These are phyloP conservation scores for Pleurotus pulmonarius DNA, from an alignment of 768 basidiomycete genomes.

Conservation along the genomic window DNA sequence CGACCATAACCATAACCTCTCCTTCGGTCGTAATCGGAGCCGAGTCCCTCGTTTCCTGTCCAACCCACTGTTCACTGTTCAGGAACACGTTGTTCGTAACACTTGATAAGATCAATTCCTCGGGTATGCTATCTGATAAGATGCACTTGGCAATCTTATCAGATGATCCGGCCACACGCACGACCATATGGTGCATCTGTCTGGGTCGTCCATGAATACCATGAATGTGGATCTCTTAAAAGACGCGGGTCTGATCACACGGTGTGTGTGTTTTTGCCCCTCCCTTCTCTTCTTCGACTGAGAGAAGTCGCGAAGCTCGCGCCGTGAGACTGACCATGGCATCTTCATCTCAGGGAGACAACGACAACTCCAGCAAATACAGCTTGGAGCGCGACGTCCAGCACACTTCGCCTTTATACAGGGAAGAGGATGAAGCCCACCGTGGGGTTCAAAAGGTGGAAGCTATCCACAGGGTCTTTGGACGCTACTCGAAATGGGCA, in stretches of 20 bases:
- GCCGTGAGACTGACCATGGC: background rate
- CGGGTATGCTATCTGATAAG: constrained; percentile 1
- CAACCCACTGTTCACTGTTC: too few relatives aligned
- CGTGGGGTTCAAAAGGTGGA: constrained; percentile 45
- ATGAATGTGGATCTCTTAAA: background rate
- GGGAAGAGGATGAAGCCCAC: constrained; percentile 22
- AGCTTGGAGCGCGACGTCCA: background rate
- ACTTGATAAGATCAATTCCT: background rate
- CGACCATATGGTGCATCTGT: background rate
- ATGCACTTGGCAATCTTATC: constrained; percentile 6
- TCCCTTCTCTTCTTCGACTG: too few relatives aligned
- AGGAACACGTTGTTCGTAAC: too few relatives aligned
- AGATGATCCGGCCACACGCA: background rate
- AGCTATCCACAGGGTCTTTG: constrained; percentile 47
- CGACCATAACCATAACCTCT: too few relatives aligned
- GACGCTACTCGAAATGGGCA: constrained; percentile 53
- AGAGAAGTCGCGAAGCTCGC: too few relatives aligned
- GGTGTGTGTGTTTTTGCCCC: background rate
- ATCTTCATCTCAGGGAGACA: background rate
- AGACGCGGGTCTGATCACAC: background rate
- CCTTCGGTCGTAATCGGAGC: too few relatives aligned
- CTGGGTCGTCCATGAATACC: background rate
- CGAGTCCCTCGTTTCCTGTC: too few relatives aligned
- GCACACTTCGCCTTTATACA: background rate
- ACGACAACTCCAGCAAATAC: background rate